These are phyloP conservation scores for Metarhizium humberi DNA, from an alignment of 2,329 filamentous ascomycete species.

Conservation along the genomic window DNA sequence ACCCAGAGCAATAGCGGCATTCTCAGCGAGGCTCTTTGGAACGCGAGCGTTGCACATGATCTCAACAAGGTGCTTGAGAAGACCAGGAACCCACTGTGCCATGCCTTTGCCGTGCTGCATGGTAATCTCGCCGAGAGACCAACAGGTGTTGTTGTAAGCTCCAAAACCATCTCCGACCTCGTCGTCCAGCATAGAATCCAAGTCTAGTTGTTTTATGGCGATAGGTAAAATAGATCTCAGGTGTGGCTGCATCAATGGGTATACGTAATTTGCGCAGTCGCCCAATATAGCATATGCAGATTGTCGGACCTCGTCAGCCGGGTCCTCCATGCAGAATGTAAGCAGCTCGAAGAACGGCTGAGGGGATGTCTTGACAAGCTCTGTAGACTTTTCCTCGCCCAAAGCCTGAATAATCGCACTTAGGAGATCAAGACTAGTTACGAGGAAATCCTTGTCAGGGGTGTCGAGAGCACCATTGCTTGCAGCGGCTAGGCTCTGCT, in stretches of 20 bases:
- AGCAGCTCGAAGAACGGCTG: conserved; percentile 86
- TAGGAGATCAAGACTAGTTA: conserved; percentile 87
- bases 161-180: conserved; percentile 79
- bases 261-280: conserved; percentile 90
- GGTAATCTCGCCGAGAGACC: conserved; percentile 89
- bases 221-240: conserved; percentile 68
- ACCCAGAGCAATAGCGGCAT: conserved; percentile 87
- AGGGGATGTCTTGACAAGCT: conserved; percentile 66
- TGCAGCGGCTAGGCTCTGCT: conserved; percentile 64
- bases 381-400: conserved; percentile 60
- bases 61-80: conserved; percentile 68
- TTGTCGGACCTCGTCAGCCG: conserved; percentile 85
- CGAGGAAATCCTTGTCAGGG: conserved; percentile 93
- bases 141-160: conserved; percentile 96
- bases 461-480: conserved; percentile 61
- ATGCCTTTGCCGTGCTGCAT: conserved; percentile 69
- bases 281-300: conserved; percentile 92
- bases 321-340: conserved; percentile 85
- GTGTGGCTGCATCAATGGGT: conserved; percentile 66
- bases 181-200: conserved; percentile 67
- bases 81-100: conserved; percentile 64
- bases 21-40: conserved; percentile 81
- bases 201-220: conserved; percentile 78
- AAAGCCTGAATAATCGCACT: conserved; percentile 91
- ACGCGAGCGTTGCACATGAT: conserved; percentile 82